Conservation (phyloP, 192 early-diverging fungal species). For the Rhizophagus clarus region DNA sequence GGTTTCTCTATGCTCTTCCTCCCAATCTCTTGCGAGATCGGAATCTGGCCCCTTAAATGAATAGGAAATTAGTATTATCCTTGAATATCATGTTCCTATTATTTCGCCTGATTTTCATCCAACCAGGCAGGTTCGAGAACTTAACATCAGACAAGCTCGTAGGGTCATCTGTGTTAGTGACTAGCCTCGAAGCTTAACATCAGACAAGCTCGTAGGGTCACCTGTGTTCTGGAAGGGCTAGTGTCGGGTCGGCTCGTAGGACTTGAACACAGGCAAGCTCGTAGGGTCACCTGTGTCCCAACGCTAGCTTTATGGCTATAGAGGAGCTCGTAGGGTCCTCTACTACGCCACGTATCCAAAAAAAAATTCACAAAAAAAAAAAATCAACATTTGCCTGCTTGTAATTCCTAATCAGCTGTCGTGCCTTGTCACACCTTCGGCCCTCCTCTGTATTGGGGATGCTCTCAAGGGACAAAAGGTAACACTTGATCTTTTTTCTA, state of each 20-base stretch:
- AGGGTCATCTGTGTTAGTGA: too few species aligned
- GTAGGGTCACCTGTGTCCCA: conserved; percentile 29
- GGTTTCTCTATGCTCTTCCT: conserved; percentile 1
- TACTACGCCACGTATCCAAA: conserved; percentile 6
- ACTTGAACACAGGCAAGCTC: conserved; percentile 25
- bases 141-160: neutral
- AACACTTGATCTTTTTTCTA: conserved; percentile 25
- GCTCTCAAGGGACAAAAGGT: conserved; percentile 19
- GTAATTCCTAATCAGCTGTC: conserved; percentile 17
- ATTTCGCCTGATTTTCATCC: conserved; percentile 6
- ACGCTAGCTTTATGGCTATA: conserved; percentile 16
- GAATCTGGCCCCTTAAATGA: neutral
- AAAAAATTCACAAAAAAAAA: conserved; percentile 14
- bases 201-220: conserved; percentile 29
- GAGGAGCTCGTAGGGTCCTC: conserved; percentile 6
- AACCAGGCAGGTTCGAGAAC: conserved; percentile 12
- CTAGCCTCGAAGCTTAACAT: neutral
- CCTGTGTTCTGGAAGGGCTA: conserved; percentile 29
- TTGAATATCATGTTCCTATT: conserved; percentile 12
- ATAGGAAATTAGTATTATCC: neutral
- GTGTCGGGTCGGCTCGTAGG: conserved; percentile 20
- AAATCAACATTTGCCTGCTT: conserved; percentile 4
- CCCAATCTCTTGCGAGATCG: conserved; percentile 19
- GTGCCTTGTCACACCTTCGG: conserved; percentile 25
- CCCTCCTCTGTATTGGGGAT: conserved; percentile 29